Percentiles rank a stretch among this genome's conserved stretches.
phyloP scores from a whole-genome alignment of 208 protist genomes.

The Acanthamoeba triangularis region DNA sequence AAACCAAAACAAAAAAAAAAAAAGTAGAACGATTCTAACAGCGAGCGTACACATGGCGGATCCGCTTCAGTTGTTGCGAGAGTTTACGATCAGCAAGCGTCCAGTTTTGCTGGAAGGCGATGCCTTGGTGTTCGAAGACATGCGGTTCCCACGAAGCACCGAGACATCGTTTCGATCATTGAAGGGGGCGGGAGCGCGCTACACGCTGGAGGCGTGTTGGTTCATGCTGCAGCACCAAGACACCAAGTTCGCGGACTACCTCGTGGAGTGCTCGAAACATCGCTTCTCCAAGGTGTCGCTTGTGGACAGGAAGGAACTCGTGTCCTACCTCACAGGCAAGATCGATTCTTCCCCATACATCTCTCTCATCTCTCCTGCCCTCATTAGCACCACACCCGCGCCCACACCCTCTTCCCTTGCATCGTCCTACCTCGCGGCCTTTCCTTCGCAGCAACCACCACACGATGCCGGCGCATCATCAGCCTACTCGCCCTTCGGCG shows the following conservation, averaged over 20 bases:
- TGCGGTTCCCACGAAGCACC: constrained; percentile 14
- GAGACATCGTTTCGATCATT: constrained; percentile 9
- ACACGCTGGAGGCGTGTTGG: constrained; percentile 58
- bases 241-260: constrained; percentile 31
- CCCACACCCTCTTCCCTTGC: neutral
- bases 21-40: neutral
- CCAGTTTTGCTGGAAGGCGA: constrained; percentile 7
- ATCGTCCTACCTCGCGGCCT: neutral
- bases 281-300: constrained; percentile 40
- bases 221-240: constrained; percentile 37
- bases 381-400: neutral
- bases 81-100: constrained; percentile 33
- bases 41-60: neutral
- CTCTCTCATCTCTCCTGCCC: neutral
- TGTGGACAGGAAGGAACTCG: constrained; percentile 60
- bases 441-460: too few relatives aligned
- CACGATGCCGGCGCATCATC: too few relatives aligned
- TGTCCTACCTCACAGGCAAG: constrained; percentile 19
- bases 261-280: neutral
- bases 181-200: constrained; percentile 1
- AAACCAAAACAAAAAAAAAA: too few relatives aligned
- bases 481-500: too few relatives aligned
- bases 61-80: constrained; percentile 10
- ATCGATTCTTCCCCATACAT: constrained; percentile 22
- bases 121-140: constrained; percentile 13